These are phyloP conservation scores for Sechiopsis laciniata DNA, from an alignment of 306 rosid genomes.

Conservation along the genomic window DNA sequence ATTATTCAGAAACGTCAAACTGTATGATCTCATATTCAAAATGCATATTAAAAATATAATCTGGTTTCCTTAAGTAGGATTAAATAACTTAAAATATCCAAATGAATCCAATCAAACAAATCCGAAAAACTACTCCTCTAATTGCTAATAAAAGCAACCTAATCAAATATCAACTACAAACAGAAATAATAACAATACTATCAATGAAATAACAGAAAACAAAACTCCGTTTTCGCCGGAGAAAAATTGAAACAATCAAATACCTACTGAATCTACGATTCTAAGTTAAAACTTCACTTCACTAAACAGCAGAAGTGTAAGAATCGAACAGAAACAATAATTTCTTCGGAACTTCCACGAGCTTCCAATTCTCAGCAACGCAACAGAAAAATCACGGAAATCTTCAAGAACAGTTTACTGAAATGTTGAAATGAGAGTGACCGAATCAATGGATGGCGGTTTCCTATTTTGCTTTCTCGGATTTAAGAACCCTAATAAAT, in stretches of 20 bases:
- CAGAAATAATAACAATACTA: background rate
- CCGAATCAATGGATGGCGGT: background rate
- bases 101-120: background rate
- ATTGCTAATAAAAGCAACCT: no score
- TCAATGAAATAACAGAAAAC: background rate
- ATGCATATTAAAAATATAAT: no score
- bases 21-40: no score
- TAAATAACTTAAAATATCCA: constrained; percentile 12
- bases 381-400: background rate
- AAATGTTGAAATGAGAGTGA: background rate
- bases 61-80: no score
- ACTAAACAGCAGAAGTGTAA: no score
- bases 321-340: background rate
- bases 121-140: background rate
- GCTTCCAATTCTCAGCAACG: constrained; percentile 4
- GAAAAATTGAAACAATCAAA: background rate
- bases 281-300: background rate
- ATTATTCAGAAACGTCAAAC: no score
- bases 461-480: background rate
- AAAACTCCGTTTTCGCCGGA: no score
- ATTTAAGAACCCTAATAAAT: constrained; percentile 12
- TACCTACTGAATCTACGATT: background rate
- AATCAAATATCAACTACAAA: no score
- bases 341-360: background rate
- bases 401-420: background rate